A percentile compares a stretch with the other conserved stretches of the same genome.
These are phyloP conservation scores for Mrakia blollopis DNA, from an alignment of 768 basidiomycete species.

Conservation along the genomic window DNA sequence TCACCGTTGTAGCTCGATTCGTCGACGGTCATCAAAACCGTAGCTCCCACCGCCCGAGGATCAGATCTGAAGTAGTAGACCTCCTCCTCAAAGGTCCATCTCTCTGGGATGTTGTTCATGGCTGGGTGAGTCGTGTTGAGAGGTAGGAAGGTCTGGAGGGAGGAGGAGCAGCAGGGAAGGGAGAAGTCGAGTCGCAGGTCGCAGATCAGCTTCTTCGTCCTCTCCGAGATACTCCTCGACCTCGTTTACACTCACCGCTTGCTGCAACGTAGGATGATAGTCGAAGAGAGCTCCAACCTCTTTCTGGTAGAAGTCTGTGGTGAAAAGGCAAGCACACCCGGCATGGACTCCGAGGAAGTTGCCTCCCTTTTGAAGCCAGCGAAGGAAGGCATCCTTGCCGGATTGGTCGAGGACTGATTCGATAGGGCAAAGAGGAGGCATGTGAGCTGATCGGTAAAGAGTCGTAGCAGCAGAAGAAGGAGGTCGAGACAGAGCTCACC, in stretches of 20 bases:
- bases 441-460: not conserved
- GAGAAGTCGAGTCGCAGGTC: not conserved
- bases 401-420: slow-evolving; percentile 56
- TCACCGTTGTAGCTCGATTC: slow-evolving; percentile 60
- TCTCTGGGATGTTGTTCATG: slow-evolving; percentile 50
- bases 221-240: not conserved
- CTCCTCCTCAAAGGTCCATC: slow-evolving; percentile 46
- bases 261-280: slow-evolving; percentile 63
- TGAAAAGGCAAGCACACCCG: slow-evolving; percentile 58
- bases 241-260: slow-evolving; percentile 50
- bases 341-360: slow-evolving; percentile 68
- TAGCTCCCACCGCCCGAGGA: slow-evolving; percentile 60
- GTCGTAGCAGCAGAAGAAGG: not conserved
- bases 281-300: slow-evolving; percentile 67
- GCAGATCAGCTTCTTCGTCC: not conserved
- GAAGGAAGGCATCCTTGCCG: slow-evolving; percentile 61
- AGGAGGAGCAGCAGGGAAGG: not conserved
- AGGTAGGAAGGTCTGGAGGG: slow-evolving; percentile 52
- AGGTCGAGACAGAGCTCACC: slow-evolving; percentile 46
- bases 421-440: not conserved
- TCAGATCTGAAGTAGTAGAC: slow-evolving; percentile 67
- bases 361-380: slow-evolving; percentile 62
- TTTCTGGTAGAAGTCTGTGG: slow-evolving; percentile 55
- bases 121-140: slow-evolving; percentile 59
- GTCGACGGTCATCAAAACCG: slow-evolving; percentile 61